Evolutionary conservation across 1,139 yeast species (phyloP), one percentile per base, ranked within the genome.

Genomic region (Scheffersomyces cryptocercus): DNA sequence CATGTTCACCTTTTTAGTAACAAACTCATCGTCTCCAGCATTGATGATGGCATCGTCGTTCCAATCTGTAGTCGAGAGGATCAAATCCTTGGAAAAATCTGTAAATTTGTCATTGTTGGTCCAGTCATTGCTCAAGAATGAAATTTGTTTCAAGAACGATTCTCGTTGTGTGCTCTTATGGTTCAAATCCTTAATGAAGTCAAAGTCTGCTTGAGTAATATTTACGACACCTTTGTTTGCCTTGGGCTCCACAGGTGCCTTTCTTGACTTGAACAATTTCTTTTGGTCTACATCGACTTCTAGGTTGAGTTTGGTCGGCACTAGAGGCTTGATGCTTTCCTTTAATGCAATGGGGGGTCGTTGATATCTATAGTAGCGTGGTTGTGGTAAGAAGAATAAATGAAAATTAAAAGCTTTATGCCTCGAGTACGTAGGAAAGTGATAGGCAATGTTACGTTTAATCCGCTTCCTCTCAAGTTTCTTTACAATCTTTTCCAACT

Each of bases 51-150:
- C 70, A 28, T 81, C 84, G 54, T 85, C 88, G 56, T 88, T 85
- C 97, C 97, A 90, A 53, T 87, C 93, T 13, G 88, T 85, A 0
- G 93, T 79, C 0, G 95, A 87, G 35, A 89, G 68, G 4, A 86
- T 70, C 42, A 88, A 65, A 48, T 85, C 88, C 43, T 81, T 81
- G 28, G 80, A 75, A 50, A 65, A 79, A 2, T 65, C 68, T 2
- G 65, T 52, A 40, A 77, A 71, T 41, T 65, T 64, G 43, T 77
- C 75, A 47, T 67, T 64, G 42, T 62, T 64, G 4, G 63, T 58
- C 50, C 72, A 70, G 48, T 70, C 77, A 48, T 62, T 64, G 28
- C 58, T 55, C 38, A 73, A 58, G 42, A 70, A 68, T 0, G 72
- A 67, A n/a, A 69, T 59, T 31, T 57, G 57, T 28, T 59, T 58